Evolutionary conservation across 306 rosid genomes (phyloP).

Genomic region (Quercus suber): DNA sequence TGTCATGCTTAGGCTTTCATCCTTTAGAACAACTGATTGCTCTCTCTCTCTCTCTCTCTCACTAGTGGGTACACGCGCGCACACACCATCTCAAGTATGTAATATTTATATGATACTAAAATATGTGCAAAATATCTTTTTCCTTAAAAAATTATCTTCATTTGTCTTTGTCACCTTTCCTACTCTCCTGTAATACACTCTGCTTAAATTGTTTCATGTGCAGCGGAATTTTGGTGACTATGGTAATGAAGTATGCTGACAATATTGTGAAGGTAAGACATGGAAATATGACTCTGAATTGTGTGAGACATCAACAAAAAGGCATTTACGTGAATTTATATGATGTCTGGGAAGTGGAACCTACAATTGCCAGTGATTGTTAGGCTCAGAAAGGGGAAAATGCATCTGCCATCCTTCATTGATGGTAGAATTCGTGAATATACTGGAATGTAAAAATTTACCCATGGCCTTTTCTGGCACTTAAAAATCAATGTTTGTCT

Average conservation of each 20-base stretch:
- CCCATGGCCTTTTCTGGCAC: neutral
- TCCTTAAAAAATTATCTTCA: neutral
- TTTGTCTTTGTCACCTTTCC: neutral
- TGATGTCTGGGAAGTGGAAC: neutral
- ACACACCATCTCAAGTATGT: neutral
- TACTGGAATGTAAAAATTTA: neutral
- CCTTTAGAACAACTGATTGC: neutral
- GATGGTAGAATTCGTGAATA: neutral
- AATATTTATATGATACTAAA: neutral
- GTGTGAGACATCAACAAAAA: conserved; percentile 7
- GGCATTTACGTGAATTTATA: conserved; percentile 11
- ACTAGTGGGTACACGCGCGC: neutral
- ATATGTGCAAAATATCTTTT: neutral
- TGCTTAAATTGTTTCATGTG: conserved; percentile 25
- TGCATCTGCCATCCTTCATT: neutral
- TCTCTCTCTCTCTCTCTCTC: neutral
- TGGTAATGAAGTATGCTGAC: conserved; percentile 98
- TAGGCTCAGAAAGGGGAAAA: neutral
- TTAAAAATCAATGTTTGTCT: neutral
- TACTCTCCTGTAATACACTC: conserved; percentile 1
- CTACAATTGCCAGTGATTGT: neutral
- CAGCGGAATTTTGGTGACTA: conserved; percentile 96
- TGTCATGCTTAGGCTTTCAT: conserved; percentile 1
- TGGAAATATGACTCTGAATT: conserved; percentile 16
- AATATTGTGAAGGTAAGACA: conserved; percentile 86